Percentiles rank a stretch among this genome's conserved stretches.
phyloP scores from a whole-genome alignment of 2,329 filamentous ascomycete species.

The Colletotrichum siamense region DNA sequence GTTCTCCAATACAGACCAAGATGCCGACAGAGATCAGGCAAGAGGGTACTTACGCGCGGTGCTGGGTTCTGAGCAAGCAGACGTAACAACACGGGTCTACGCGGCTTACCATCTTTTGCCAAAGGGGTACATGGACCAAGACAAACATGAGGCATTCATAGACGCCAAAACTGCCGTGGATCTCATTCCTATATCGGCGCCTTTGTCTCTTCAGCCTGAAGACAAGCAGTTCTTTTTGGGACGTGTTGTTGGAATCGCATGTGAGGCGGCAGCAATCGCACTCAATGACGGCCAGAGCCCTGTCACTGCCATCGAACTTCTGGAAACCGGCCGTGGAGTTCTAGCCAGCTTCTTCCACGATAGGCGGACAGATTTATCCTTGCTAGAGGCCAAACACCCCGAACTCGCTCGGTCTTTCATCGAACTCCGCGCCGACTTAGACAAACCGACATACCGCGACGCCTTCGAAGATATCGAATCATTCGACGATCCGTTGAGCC shows the following conservation, averaged over 20 bases:
- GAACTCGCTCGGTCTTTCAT: not conserved
- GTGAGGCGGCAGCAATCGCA: slow-evolving; percentile 26
- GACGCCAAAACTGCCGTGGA: not conserved
- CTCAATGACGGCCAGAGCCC: slow-evolving; percentile 17
- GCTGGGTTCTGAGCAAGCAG: not conserved
- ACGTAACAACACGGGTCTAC: not conserved
- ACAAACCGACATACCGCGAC: not conserved
- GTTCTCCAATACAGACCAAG: not conserved
- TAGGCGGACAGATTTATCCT: slow-evolving; percentile 22
- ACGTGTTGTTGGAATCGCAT: slow-evolving; percentile 22
- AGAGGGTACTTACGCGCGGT: fast-evolving
- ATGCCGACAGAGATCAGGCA: not conserved
- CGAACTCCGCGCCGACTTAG: not conserved
- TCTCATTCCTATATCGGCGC: fast-evolving
- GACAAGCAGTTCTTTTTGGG: slow-evolving; percentile 27
- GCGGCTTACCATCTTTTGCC: not conserved
- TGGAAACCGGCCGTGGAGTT: slow-evolving; percentile 33
- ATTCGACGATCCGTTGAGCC: not conserved
- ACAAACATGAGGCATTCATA: not conserved
- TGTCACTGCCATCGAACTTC: slow-evolving; percentile 19
- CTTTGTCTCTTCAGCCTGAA: not conserved
- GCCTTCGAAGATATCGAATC: not conserved
- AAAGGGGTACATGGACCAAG: not conserved
- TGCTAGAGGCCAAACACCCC: not conserved
- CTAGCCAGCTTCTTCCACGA: slow-evolving; percentile 25